Evolutionary conservation across 2,329 filamentous ascomycete genomes (phyloP).

Genomic region (Rhynchosporium secalis): DNA sequence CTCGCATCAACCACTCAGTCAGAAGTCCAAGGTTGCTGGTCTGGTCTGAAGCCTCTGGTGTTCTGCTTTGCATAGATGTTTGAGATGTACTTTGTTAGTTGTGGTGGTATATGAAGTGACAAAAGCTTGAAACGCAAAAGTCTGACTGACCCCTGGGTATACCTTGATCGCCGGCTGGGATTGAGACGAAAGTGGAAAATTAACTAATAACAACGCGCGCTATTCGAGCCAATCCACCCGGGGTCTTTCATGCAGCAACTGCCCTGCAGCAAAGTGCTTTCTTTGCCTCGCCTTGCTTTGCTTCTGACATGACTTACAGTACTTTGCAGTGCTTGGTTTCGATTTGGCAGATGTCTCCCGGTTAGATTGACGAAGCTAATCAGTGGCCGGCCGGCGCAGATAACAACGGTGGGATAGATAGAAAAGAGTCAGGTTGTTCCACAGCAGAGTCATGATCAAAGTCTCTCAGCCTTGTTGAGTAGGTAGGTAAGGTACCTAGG

Average conservation of each 20-base stretch:
- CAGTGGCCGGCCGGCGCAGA: not conserved
- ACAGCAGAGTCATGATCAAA: not conserved
- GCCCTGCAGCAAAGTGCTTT: not conserved
- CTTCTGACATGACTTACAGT: not conserved
- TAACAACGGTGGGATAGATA: not conserved
- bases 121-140: constrained; percentile 27
- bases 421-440: too few relatives aligned
- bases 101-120: not conserved
- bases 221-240: constrained; percentile 12
- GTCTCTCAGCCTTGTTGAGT: constrained; percentile 9
- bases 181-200: constrained; percentile 18
- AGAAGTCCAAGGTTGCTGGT: not conserved
- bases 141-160: constrained; percentile 11
- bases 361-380: not conserved
- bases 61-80: not conserved
- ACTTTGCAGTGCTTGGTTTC: not conserved
- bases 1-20: not conserved
- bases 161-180: constrained; percentile 25
- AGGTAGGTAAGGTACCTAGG: not conserved
- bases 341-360: not conserved
- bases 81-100: constrained; percentile 1
- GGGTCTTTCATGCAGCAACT: constrained; percentile 7
- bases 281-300: not conserved
- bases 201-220: constrained; percentile 14
- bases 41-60: not conserved